Percentiles rank a stretch among this genome's conserved stretches.
phyloP scores from a whole-genome alignment of 495 filamentous ascomycete species.

The Penicillium cosmopolitanum region DNA sequence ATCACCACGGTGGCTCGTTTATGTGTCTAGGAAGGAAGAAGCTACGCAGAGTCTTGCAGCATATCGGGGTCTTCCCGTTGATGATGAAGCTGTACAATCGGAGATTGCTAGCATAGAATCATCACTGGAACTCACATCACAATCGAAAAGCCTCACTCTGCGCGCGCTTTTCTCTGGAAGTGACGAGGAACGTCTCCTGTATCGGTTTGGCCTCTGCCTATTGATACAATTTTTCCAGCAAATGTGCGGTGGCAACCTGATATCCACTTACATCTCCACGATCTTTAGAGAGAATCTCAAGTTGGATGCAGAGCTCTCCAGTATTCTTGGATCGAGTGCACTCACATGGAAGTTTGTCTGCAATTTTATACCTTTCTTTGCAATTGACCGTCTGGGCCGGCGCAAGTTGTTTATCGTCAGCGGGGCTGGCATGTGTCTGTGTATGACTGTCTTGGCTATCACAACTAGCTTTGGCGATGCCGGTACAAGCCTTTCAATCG shows the following conservation, averaged over 20 bases:
- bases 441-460: constrained; percentile 37
- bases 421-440: constrained; percentile 28
- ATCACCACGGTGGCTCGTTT: constrained; percentile 4
- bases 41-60: background rate
- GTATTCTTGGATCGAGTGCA: constrained; percentile 15
- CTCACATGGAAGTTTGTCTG: constrained; percentile 36
- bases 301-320: constrained; percentile 5
- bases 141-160: background rate
- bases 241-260: constrained; percentile 23
- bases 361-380: constrained; percentile 18
- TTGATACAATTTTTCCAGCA: constrained; percentile 36
- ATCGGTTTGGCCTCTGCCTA: constrained; percentile 30
- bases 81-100: background rate
- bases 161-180: background rate
- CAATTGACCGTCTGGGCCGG: constrained; percentile 31
- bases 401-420: constrained; percentile 36
- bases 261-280: constrained; percentile 21
- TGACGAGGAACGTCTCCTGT: constrained; percentile 13
- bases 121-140: background rate
- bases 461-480: constrained; percentile 37
- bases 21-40: background rate
- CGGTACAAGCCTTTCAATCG: constrained; percentile 25
- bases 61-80: background rate
- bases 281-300: constrained; percentile 22
- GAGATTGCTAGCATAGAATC: constrained; percentile 3